Percentiles rank a stretch among this genome's conserved stretches.
phyloP scores from a whole-genome alignment of 176 grass and related monocot genomes.

The Musa acuminata region DNA sequence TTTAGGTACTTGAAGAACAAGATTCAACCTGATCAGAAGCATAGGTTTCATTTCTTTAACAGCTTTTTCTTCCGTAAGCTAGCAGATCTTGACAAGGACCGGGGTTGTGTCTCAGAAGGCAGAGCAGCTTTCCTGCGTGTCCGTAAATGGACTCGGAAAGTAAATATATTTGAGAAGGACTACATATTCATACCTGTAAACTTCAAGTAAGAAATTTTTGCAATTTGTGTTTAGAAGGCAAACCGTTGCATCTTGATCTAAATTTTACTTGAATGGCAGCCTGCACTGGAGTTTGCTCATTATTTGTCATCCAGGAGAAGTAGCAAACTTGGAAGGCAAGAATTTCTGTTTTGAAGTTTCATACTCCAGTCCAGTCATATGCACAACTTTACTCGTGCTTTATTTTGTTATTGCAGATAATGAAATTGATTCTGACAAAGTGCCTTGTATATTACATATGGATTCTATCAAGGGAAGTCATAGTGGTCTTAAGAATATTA shows the following conservation, averaged over 20 bases:
- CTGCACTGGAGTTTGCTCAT: conserved; percentile 97
- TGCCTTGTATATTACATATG: conserved; percentile 94
- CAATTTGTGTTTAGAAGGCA: background rate
- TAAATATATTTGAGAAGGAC: conserved; percentile 95
- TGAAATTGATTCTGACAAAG: conserved; percentile 33
- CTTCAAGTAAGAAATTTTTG: conserved; percentile 57
- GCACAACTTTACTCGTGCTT: conserved; percentile 7
- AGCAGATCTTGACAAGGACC: conserved; percentile 95
- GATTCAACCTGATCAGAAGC: conserved; percentile 44
- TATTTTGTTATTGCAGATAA: conserved; percentile 46
- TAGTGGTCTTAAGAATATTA: conserved; percentile 83
- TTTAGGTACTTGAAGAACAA: conserved; percentile 70
- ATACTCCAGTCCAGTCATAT: conserved; percentile 17
- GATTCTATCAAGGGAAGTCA: conserved; percentile 98
- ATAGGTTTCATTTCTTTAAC: conserved; percentile 80
- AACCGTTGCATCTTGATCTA: conserved; percentile 8
- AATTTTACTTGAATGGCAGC: conserved; percentile 36
- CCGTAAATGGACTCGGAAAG: conserved; percentile 93
- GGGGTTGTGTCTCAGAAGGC: conserved; percentile 65
- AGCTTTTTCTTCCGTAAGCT: conserved; percentile 99
- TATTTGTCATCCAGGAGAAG: conserved; percentile 90
- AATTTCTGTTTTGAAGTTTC: conserved; percentile 18
- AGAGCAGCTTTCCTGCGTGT: conserved; percentile 90
- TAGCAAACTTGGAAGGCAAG: conserved; percentile 42
- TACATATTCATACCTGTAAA: conserved; percentile 97